Base-by-base conservation (phyloP, 805 yeast species). In the Pichia eremophila region DNA sequence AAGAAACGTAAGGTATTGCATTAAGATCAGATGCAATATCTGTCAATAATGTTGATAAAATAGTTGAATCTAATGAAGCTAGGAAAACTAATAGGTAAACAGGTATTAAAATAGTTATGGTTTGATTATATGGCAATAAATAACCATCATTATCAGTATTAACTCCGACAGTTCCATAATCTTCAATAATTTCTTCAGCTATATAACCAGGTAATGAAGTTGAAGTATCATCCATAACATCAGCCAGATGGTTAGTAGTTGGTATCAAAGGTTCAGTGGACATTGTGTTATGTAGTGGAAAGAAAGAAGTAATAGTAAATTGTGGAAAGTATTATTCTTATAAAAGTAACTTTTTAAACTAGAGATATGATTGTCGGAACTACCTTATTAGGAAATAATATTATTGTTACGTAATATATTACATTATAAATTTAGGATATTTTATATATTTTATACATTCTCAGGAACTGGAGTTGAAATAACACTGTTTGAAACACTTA, bases 1-100 rank as follows among this genome's bases (percentile, higher is more conserved):
- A 83, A 15, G 87, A 74, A 28, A 82, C 72, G 51, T 75, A 75
- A 4, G 79, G 78, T 40, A 82, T 67, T 0, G 80, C 81, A 53
- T 81, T 67, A 56, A 83, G 73, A 54, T 83, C 88, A 1, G 85
- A 78, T 1, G 88, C 85, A 47, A 83, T 82, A 29, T 75, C 74
- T 2, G 85, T 70, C 55, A 82, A 65, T 28, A 82, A 63, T 0
- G 89, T 82, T 0, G 88, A 74, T 17, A 83, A 81, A 27, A 83
- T 75, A 0, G 90, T 83, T 18, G 77, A 71, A 57, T 83, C 91
- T 49, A 83, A 60, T 0, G 90, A 80, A 3, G 85, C 79, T 38
- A 83, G 65, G 54, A 78, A 81, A 0, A 77, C 70, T 40, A 75
- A 70, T 22, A 72, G 54, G 46, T 69, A 74, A 63, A 74, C 60